Evolutionary conservation across 2,329 filamentous ascomycete species (phyloP).

Genomic region (Botryosphaeria dothidea): DNA sequence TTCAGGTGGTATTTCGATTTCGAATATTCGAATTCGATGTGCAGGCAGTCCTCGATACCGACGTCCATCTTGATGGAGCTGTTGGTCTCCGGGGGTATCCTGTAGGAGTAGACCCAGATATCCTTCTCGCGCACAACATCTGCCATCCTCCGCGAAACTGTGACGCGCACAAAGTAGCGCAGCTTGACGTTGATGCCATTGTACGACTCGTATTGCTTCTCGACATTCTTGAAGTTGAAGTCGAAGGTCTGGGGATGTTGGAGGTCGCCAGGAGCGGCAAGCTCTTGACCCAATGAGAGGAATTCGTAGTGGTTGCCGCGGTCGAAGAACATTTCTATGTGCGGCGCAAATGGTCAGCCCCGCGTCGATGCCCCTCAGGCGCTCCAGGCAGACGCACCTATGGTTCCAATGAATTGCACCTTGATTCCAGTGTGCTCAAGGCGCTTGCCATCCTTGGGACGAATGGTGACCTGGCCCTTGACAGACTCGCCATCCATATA

Average conservation of each 20-base stretch:
- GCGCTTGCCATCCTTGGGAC: conserved; percentile 96
- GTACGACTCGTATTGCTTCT: conserved; percentile 99
- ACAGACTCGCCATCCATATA: conserved; percentile 99
- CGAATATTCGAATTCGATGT: conserved; percentile 99
- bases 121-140: conserved; percentile 99
- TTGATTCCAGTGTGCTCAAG: conserved; percentile 99
- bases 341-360: conserved; percentile 14
- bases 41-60: conserved; percentile 96
- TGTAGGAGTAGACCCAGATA: conserved; percentile 98
- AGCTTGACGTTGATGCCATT: conserved; percentile 99
- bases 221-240: conserved; percentile 99
- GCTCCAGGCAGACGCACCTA: conserved; percentile 58
- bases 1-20: conserved; percentile 99
- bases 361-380: background rate
- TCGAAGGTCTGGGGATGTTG: conserved; percentile 98
- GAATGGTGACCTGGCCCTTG: conserved; percentile 90
- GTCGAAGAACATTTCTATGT: conserved; percentile 97
- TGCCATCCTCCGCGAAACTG: conserved; percentile 93
- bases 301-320: conserved; percentile 99
- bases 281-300: conserved; percentile 92
- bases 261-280: conserved; percentile 93
- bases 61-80: conserved; percentile 99
- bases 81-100: conserved; percentile 97
- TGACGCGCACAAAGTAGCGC: conserved; percentile 96
- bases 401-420: conserved; percentile 98